Conservation (phyloP, 1,284 basidiomycete species). For the Rhodotorula mucilaginosa region DNA sequence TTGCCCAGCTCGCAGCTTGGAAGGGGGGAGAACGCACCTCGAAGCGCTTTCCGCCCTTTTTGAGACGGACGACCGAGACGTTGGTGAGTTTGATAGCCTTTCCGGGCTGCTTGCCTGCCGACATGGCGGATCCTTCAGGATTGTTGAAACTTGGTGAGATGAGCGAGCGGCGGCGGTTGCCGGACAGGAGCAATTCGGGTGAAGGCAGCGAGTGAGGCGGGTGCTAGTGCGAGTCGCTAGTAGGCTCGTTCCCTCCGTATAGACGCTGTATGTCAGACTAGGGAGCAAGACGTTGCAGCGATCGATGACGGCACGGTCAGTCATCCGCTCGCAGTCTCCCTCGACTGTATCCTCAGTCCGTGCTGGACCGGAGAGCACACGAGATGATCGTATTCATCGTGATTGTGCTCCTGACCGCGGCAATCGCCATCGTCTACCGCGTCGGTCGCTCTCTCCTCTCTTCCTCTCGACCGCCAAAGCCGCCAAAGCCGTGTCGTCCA, state of each 20-base stretch:
- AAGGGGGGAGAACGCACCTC: slow-evolving; percentile 61
- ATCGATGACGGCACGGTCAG: too few relatives aligned
- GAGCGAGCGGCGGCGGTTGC: neutral
- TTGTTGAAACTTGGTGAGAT: neutral
- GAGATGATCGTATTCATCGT: neutral
- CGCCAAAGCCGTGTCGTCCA: neutral
- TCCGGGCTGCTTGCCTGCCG: slow-evolving; percentile 68
- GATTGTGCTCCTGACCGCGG: neutral
- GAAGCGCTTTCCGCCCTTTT: slow-evolving; percentile 96
- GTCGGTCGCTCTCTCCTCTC: neutral
- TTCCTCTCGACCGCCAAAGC: neutral
- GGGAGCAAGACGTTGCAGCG: too few relatives aligned
- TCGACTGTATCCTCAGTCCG: too few relatives aligned
- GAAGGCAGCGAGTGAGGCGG: too few relatives aligned
- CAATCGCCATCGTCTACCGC: neutral
- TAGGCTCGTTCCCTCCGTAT: too few relatives aligned
- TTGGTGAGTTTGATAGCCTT: slow-evolving; percentile 94
- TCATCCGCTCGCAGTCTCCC: too few relatives aligned
- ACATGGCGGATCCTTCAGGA: slow-evolving; percentile 5
- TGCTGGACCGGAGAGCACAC: too few relatives aligned
- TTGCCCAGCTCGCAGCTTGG: neutral
- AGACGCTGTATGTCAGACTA: too few relatives aligned
- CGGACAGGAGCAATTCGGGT: neutral
- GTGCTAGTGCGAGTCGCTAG: too few relatives aligned
- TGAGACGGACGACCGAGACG: slow-evolving; percentile 90